Conservation (phyloP, 2,329 filamentous ascomycete genomes). For the Cryphonectria radicalis region DNA sequence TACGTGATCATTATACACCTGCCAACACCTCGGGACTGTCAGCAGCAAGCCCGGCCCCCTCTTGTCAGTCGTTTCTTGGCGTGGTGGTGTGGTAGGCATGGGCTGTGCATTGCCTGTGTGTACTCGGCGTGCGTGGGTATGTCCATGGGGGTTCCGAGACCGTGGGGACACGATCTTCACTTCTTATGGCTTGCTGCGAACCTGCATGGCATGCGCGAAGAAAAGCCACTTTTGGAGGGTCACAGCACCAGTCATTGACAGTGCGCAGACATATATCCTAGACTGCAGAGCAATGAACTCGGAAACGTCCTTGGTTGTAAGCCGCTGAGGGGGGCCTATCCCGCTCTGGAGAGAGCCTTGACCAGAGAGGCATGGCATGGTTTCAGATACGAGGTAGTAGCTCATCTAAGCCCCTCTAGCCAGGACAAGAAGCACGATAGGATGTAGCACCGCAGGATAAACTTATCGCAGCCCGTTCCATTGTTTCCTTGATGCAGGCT, state of each 20-base stretch:
- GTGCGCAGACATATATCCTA: not conserved
- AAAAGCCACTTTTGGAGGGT: not conserved
- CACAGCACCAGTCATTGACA: not conserved
- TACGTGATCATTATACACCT: slow-evolving; percentile 13
- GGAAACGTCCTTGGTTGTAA: not conserved
- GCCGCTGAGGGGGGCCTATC: not conserved
- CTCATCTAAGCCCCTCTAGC: not conserved
- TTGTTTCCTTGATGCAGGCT: slow-evolving; percentile 20
- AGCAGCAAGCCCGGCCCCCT: slow-evolving; percentile 11
- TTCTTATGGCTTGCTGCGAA: not conserved
- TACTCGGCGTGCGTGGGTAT: not conserved
- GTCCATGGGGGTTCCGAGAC: not conserved
- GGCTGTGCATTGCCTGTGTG: not conserved
- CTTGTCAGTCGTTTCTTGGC: slow-evolving; percentile 1
- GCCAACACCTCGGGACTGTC: slow-evolving; percentile 10
- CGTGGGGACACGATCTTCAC: not conserved
- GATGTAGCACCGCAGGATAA: not conserved
- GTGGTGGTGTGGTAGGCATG: not conserved
- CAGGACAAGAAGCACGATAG: slow-evolving; percentile 4
- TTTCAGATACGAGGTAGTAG: slow-evolving; percentile 20
- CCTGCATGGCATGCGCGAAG: not conserved
- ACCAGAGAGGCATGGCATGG: not conserved
- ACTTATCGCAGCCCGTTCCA: slow-evolving; percentile 7
- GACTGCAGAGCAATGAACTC: not conserved
- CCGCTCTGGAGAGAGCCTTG: not conserved